Evolutionary conservation across 495 filamentous ascomycete species (phyloP).

Genomic region (Xanthoparmelia taractica): DNA sequence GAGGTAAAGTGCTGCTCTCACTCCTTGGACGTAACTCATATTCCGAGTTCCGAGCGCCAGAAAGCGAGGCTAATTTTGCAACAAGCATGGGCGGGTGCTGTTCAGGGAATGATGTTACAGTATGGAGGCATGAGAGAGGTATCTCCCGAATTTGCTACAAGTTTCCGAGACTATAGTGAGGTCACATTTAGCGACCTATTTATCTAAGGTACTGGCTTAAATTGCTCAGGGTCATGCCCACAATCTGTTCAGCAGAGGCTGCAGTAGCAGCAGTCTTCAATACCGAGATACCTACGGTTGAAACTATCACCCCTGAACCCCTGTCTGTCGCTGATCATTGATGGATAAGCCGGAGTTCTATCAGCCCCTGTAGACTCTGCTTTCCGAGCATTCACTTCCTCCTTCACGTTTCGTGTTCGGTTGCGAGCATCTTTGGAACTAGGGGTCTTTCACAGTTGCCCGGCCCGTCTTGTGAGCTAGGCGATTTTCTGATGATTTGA

Average conservation of each 20-base stretch:
- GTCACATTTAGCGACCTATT: background rate
- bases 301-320: slow-evolving; percentile 69
- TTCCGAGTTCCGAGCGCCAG: background rate
- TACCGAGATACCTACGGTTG: slow-evolving; percentile 67
- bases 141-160: slow-evolving; percentile 64
- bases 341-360: slow-evolving; percentile 64
- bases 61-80: background rate
- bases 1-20: background rate
- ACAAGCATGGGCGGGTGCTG: slow-evolving; percentile 14
- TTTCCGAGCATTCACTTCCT: background rate
- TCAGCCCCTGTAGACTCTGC: slow-evolving; percentile 62
- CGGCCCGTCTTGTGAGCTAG: background rate
- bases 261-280: slow-evolving; percentile 68
- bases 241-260: slow-evolving; percentile 77
- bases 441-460: background rate
- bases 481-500: background rate
- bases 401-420: background rate
- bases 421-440: background rate
- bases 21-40: background rate
- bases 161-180: slow-evolving; percentile 58
- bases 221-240: slow-evolving; percentile 54
- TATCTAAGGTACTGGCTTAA: background rate
- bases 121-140: slow-evolving; percentile 70
- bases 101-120: slow-evolving; percentile 41
- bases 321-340: slow-evolving; percentile 69